Percentiles rank a stretch among this genome's conserved stretches.
Conservation (phyloP, 2,329 filamentous ascomycete genomes). For the Cladosporium oxysporum region DNA sequence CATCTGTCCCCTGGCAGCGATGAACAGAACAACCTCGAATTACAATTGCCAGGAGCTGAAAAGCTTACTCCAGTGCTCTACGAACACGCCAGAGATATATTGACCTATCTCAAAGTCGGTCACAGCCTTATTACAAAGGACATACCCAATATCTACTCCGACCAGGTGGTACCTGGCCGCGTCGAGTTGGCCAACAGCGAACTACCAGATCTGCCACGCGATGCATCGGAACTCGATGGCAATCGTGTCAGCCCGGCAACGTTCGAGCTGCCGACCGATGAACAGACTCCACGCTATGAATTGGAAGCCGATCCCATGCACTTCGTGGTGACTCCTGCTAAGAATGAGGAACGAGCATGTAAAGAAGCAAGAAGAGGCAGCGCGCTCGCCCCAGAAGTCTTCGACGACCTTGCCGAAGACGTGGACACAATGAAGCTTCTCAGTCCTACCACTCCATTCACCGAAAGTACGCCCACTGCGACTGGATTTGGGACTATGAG, state of each 20-base stretch:
- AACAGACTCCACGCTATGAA: conserved; percentile 37
- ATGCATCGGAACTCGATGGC: conserved; percentile 35
- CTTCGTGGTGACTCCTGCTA: conserved; percentile 36
- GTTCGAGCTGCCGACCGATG: conserved; percentile 31
- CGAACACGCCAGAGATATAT: conserved; percentile 40
- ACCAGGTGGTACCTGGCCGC: conserved; percentile 29
- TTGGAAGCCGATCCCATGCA: conserved; percentile 41
- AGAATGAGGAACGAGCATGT: conserved; percentile 30
- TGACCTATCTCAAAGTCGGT: conserved; percentile 58
- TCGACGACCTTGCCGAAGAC: conserved; percentile 31
- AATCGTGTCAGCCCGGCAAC: conserved; percentile 26
- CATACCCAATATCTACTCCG: conserved; percentile 28
- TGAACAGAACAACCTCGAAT: conserved; percentile 24
- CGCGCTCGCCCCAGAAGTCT: conserved; percentile 49
- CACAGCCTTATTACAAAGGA: conserved; percentile 53
- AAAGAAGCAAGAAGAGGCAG: conserved; percentile 42
- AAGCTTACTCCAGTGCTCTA: conserved; percentile 56
- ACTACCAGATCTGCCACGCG: conserved; percentile 25
- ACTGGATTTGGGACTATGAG: conserved; percentile 14
- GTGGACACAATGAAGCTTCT: conserved; percentile 24
- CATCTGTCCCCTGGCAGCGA: conserved; percentile 31
- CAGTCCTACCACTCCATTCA: conserved; percentile 27
- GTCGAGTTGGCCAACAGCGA: conserved; percentile 33
- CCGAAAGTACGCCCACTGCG: conserved; percentile 22
- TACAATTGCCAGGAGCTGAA: conserved; percentile 51